Evolutionary conservation across 2,329 filamentous ascomycete species (phyloP).

Genomic region (Penicillium sp.): DNA sequence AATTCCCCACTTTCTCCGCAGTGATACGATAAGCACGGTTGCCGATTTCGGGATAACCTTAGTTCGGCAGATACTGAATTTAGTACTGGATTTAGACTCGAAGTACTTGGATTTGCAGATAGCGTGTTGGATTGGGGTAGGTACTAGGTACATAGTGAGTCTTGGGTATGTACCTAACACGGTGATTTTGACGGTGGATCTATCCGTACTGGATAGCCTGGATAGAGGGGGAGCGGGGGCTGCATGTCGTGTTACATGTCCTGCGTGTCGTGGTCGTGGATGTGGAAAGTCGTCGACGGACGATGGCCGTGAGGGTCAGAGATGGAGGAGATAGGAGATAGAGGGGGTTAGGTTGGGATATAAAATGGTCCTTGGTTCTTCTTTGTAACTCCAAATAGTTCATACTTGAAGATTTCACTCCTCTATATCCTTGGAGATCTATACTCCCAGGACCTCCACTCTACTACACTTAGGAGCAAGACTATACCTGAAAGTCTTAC

Average conservation of each 20-base stretch:
- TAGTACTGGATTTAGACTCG: too few relatives aligned
- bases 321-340: not conserved
- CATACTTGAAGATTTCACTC: not conserved
- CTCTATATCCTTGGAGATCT: not conserved
- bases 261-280: not conserved
- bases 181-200: not conserved
- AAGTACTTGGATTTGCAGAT: not conserved
- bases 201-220: too few relatives aligned
- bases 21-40: constrained; percentile 12
- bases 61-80: not conserved
- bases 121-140: not conserved
- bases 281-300: not conserved
- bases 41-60: constrained; percentile 20
- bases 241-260: not conserved
- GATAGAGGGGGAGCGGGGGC: not conserved
- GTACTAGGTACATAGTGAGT: not conserved
- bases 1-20: not conserved
- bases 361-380: not conserved
- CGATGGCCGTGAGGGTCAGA: not conserved
- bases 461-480: not conserved
- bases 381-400: not conserved
- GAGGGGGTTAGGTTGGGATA: not conserved
- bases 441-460: not conserved
- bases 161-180: too few relatives aligned
- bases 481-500: not conserved